Evolutionary conservation across 2,329 filamentous ascomycete species (phyloP).

Genomic region (Zasmidium citrigriseum): DNA sequence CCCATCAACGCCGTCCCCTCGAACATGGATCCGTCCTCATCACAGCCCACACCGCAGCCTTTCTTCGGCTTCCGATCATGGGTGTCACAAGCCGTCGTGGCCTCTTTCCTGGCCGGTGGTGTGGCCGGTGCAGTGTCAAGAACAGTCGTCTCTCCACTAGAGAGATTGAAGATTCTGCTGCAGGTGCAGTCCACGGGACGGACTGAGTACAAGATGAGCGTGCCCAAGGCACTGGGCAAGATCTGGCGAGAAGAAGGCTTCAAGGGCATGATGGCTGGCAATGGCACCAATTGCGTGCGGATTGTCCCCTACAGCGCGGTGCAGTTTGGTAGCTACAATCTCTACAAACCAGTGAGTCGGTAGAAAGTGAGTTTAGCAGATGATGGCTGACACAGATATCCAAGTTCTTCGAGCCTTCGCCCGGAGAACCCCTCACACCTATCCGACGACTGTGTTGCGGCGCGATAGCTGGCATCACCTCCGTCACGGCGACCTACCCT

Average conservation of each 20-base stretch:
- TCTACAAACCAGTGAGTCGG: conserved; percentile 81
- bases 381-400: conserved; percentile 3
- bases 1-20: neutral
- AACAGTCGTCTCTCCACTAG: conserved; percentile 93
- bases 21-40: conserved; percentile 4
- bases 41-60: neutral
- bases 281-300: conserved; percentile 96
- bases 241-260: conserved; percentile 98
- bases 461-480: conserved; percentile 89
- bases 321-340: conserved; percentile 96
- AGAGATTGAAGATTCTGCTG: conserved; percentile 96
- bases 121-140: conserved; percentile 95
- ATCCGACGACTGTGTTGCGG: conserved; percentile 82
- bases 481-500: conserved; percentile 91
- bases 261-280: conserved; percentile 95
- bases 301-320: conserved; percentile 98
- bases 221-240: conserved; percentile 83
- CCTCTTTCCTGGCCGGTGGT: conserved; percentile 91
- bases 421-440: conserved; percentile 72
- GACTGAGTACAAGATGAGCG: conserved; percentile 90
- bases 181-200: conserved; percentile 90
- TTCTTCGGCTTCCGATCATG: conserved; percentile 19
- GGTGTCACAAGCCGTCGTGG: conserved; percentile 79
- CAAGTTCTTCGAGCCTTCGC: conserved; percentile 73
- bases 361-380: neutral